phyloP scores from a whole-genome alignment of 441 rosid species.

The Erodium moschatum region DNA sequence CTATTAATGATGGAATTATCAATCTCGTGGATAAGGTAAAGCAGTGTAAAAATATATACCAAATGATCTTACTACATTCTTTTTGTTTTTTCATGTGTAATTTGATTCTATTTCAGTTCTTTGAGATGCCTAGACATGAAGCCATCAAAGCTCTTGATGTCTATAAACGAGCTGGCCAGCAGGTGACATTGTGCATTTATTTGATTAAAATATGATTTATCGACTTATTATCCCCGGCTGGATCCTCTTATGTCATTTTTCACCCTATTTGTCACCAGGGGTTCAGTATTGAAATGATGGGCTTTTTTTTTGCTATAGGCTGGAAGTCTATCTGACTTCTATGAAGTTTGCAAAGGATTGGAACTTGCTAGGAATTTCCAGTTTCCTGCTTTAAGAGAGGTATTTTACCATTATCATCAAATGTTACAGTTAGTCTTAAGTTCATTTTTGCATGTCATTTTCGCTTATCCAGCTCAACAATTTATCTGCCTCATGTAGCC shows the following conservation, averaged over 20 bases:
- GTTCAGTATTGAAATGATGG: neutral
- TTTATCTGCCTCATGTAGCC: constrained; percentile 42
- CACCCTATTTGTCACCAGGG: neutral
- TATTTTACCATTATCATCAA: constrained; percentile 23
- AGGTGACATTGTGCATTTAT: constrained; percentile 41
- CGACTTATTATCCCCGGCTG: neutral
- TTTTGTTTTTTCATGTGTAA: constrained; percentile 3
- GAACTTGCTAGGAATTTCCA: constrained; percentile 97
- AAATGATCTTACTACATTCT: constrained; percentile 9
- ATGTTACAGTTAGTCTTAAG: constrained; percentile 14
- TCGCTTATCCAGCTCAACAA: neutral
- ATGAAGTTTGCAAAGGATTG: constrained; percentile 87
- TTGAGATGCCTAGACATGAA: constrained; percentile 99
- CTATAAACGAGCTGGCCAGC: constrained; percentile 91
- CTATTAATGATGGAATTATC: constrained; percentile 93
- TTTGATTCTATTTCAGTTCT: constrained; percentile 53
- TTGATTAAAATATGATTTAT: constrained; percentile 1
- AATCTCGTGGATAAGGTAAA: constrained; percentile 95
- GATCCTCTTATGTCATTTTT: constrained; percentile 8
- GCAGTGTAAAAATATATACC: constrained; percentile 4
- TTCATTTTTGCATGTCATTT: constrained; percentile 4
- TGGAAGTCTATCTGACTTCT: constrained; percentile 75
- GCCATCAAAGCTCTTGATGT: constrained; percentile 82
- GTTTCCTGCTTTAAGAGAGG: constrained; percentile 90
- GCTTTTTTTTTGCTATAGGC: constrained; percentile 43